These are phyloP conservation scores for Picochlorum sp. DNA, from an alignment of 139 green algal genomes.

Conservation along the genomic window DNA sequence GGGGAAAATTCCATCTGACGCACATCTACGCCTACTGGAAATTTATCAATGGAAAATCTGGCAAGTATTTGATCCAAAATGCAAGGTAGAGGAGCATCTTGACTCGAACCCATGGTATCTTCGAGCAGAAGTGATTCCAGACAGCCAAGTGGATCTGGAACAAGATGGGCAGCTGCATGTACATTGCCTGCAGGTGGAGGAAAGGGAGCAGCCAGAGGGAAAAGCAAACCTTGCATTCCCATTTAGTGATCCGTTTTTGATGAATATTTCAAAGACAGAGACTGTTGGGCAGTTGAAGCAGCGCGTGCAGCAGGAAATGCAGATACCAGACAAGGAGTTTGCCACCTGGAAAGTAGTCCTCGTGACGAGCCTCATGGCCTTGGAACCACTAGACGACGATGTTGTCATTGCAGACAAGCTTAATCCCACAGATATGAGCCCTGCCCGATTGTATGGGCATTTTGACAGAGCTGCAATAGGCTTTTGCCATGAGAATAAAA, in stretches of 20 bases:
- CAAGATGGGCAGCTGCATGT: slow-evolving; percentile 9
- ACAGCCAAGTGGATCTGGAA: slow-evolving; percentile 46
- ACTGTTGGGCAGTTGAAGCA: slow-evolving; percentile 49
- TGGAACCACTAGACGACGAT: slow-evolving; percentile 63
- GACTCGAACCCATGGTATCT: slow-evolving; percentile 49
- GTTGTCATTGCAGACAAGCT: slow-evolving; percentile 30
- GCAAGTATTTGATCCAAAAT: slow-evolving; percentile 39
- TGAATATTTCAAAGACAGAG: slow-evolving; percentile 60
- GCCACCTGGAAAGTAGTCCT: slow-evolving; percentile 70
- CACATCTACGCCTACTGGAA: slow-evolving; percentile 76
- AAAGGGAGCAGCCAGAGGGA: slow-evolving; percentile 5
- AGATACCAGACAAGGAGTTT: slow-evolving; percentile 72
- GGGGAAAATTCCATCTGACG: not conserved
- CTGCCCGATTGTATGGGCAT: slow-evolving; percentile 12
- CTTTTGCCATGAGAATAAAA: slow-evolving; percentile 64
- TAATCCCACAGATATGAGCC: slow-evolving; percentile 3
- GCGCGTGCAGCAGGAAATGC: slow-evolving; percentile 63
- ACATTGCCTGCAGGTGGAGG: slow-evolving; percentile 25
- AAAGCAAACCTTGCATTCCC: slow-evolving; percentile 16
- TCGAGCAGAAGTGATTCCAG: slow-evolving; percentile 56
- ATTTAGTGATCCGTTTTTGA: slow-evolving; percentile 87
- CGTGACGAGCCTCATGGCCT: slow-evolving; percentile 17
- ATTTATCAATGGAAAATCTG: slow-evolving; percentile 35
- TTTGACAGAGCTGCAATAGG: slow-evolving; percentile 53
- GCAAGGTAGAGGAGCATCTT: slow-evolving; percentile 47